Conservation (phyloP, 2,329 filamentous ascomycete genomes). For the Ophiostoma himal-ulmi region DNA sequence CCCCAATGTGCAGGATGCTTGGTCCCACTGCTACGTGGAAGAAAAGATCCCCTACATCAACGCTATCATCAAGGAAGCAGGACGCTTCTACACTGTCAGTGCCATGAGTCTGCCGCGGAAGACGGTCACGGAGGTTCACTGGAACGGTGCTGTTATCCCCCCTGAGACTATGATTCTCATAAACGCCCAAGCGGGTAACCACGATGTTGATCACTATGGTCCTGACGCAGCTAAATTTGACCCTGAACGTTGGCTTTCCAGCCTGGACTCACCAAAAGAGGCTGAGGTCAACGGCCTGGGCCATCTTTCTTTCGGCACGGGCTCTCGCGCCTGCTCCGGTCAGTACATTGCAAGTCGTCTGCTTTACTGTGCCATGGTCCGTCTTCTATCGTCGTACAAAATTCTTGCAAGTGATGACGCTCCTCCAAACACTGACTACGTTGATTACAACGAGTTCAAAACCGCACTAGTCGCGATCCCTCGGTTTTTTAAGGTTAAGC, state of each 20-base stretch:
- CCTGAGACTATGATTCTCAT: conserved; percentile 75
- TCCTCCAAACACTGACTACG: conserved; percentile 40
- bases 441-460: conserved; percentile 27
- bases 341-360: conserved; percentile 59
- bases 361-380: conserved; percentile 54
- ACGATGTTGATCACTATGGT: conserved; percentile 63
- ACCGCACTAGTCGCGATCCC: conserved; percentile 25
- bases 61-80: conserved; percentile 69
- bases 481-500: conserved; percentile 25
- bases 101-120: conserved; percentile 70
- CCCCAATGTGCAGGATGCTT: conserved; percentile 64
- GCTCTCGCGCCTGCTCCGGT: conserved; percentile 58
- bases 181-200: conserved; percentile 69
- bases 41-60: conserved; percentile 73
- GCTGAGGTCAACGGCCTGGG: conserved; percentile 43
- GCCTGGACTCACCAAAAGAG: conserved; percentile 21
- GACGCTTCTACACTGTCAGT: conserved; percentile 74
- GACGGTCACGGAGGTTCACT: conserved; percentile 66
- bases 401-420: conserved; percentile 58
- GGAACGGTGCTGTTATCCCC: conserved; percentile 61
- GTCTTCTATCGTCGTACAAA: conserved; percentile 37
- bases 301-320: conserved; percentile 58
- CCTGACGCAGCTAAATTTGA: conserved; percentile 52
- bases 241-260: conserved; percentile 61
- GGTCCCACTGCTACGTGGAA: conserved; percentile 64